Base-by-base conservation (phyloP, 768 basidiomycete species). In the Lentinula aciculospora region DNA sequence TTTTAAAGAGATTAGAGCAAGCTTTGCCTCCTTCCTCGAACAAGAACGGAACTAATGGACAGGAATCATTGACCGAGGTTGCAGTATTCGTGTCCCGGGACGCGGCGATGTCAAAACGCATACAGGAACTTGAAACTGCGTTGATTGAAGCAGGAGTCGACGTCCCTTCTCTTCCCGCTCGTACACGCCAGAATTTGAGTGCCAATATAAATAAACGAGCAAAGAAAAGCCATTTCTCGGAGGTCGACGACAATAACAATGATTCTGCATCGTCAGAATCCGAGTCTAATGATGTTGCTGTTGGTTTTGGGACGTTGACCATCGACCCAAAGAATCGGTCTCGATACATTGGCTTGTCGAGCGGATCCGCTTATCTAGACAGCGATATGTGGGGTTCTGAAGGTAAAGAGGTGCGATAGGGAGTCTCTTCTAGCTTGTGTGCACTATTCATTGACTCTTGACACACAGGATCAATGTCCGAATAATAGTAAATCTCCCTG, bases 11-110 rank as follows among this genome's bases (percentile, higher is more conserved):
- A 8, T 49, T 66, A 7, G 66, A 66, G 53, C 66, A 66, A 47
- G 65, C 66, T 3, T 57, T 66, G 31, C 66, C 65, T 15, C 53
- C 62, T 0, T 53, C 63, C 2, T 56, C 19, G 59, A 62, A 21
- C 39, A 48, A 17, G 50, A 53, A 34, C 47, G 36, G 21, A 21
- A 56, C 51, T 57, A 48, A 48, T 12, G 37, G 56, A 37, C 27
- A 28, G 3, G 58, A 56, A 59, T 42, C 13, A 25, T 56, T 53
- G 4, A 44, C 60, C 3, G 66, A 66, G 29, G 66, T 66, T 21
- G 66, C 66, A 12, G 63, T 66, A 63, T 66, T 66, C 29, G 61
- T 66, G 15, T 64, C 66, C 31, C 58, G 66, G 27, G 66, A 66
- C 34, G 59, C 40, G n/a, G 66, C 66, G 12, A 66, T 66, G 66